Evolutionary conservation across 1,284 basidiomycete species (phyloP).

Genomic region (Cutaneotrichosporon cavernicola): DNA sequence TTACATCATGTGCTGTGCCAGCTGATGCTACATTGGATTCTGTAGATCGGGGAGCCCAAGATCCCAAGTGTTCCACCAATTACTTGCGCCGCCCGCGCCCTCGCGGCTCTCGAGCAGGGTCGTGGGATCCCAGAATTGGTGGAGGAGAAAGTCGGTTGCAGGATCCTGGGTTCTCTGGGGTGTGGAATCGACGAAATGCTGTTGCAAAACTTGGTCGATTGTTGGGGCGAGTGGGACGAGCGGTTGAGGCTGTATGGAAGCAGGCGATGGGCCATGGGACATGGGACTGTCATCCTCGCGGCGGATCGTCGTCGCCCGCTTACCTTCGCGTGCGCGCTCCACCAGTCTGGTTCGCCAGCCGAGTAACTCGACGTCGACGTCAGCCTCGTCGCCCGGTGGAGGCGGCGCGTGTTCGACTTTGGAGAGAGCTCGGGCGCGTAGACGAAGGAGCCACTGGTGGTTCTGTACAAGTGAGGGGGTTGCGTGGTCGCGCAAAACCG

Average conservation of each 20-base stretch:
- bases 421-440: constrained; percentile 27
- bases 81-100: neutral
- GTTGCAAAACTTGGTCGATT: constrained; percentile 23
- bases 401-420: constrained; percentile 21
- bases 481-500: constrained; percentile 24
- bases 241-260: neutral
- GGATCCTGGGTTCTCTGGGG: neutral
- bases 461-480: constrained; percentile 31
- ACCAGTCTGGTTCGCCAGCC: constrained; percentile 42
- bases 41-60: neutral
- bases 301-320: constrained; percentile 20
- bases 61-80: constrained; percentile 17
- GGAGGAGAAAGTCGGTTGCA: constrained; percentile 27
- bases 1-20: neutral
- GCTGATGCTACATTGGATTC: neutral
- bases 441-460: constrained; percentile 34
- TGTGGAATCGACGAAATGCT: constrained; percentile 17
- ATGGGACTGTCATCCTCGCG: neutral
- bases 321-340: constrained; percentile 21
- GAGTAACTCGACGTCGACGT: constrained; percentile 31
- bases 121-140: constrained; percentile 44
- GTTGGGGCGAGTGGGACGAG: constrained; percentile 5
- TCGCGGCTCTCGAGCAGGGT: constrained; percentile 22
- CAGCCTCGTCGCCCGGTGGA: constrained; percentile 12
- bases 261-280: neutral